Conservation (phyloP, 2,329 filamentous ascomycete genomes). For the Cladophialophora bantiana region DNA sequence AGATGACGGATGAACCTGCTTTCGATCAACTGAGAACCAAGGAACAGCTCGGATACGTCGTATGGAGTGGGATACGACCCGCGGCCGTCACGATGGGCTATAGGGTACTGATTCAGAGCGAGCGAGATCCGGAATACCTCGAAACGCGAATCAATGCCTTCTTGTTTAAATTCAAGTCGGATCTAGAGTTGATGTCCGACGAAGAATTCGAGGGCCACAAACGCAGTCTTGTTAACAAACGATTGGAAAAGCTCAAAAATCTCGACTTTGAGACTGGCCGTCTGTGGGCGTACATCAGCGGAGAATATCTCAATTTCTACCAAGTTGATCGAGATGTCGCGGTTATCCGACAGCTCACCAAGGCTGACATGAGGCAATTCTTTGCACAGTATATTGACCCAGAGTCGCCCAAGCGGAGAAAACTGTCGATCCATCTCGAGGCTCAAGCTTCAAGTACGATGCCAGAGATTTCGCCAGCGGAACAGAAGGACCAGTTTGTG, state of each 20-base stretch:
- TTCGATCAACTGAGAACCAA: constrained; percentile 96
- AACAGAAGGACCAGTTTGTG: constrained; percentile 56
- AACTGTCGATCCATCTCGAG: constrained; percentile 81
- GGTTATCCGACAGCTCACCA: constrained; percentile 75
- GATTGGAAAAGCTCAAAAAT: constrained; percentile 91
- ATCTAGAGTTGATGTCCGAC: constrained; percentile 76
- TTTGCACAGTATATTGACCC: constrained; percentile 79
- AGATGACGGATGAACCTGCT: constrained; percentile 89
- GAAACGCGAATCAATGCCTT: constrained; percentile 89
- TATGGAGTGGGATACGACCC: constrained; percentile 79
- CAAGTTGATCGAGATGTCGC: constrained; percentile 80
- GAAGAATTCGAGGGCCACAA: constrained; percentile 90
- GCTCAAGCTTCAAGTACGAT: constrained; percentile 68
- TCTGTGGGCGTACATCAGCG: constrained; percentile 84
- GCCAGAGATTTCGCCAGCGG: constrained; percentile 43
- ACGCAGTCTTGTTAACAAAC: constrained; percentile 83
- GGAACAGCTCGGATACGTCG: constrained; percentile 93
- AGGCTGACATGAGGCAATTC: constrained; percentile 80
- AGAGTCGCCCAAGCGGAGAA: constrained; percentile 74
- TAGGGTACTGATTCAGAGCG: constrained; percentile 91
- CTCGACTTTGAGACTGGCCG: constrained; percentile 81
- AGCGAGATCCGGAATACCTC: constrained; percentile 81
- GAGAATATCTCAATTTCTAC: constrained; percentile 88
- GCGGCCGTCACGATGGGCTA: constrained; percentile 83
- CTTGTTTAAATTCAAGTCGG: constrained; percentile 70